These are phyloP conservation scores for Rosellinia necatrix DNA, from an alignment of 2,329 filamentous ascomycete genomes.

Conservation along the genomic window DNA sequence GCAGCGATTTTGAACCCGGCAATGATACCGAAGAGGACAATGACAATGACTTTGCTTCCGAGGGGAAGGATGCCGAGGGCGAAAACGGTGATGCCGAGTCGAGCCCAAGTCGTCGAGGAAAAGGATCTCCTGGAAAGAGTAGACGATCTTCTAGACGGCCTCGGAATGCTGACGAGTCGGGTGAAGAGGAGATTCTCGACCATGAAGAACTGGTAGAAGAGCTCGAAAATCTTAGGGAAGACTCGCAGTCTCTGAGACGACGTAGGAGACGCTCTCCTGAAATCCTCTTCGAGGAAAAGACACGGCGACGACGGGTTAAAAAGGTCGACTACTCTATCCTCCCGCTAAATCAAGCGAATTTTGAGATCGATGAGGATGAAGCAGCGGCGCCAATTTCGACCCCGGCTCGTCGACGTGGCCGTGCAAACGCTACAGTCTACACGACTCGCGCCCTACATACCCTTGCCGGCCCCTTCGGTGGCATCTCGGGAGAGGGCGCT, in stretches of 20 bases:
- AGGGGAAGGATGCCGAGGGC: constrained; percentile 35
- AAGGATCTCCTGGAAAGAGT: constrained; percentile 45
- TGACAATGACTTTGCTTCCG: constrained; percentile 51
- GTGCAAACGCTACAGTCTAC: constrained; percentile 59
- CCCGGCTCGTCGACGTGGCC: constrained; percentile 69
- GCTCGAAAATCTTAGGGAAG: constrained; percentile 63
- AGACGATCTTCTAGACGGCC: constrained; percentile 51
- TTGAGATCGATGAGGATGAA: constrained; percentile 79
- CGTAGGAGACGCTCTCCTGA: constrained; percentile 54
- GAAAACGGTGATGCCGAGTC: constrained; percentile 51
- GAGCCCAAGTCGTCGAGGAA: constrained; percentile 56
- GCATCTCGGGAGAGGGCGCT: constrained; percentile 73
- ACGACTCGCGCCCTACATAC: constrained; percentile 87
- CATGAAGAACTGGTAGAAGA: constrained; percentile 69
- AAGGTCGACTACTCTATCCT: constrained; percentile 86
- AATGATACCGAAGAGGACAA: constrained; percentile 63
- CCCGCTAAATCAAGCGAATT: constrained; percentile 70
- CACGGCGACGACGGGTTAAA: constrained; percentile 60
- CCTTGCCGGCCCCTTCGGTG: constrained; percentile 90
- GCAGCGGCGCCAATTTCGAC: constrained; percentile 72
- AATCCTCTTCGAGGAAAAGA: constrained; percentile 62
- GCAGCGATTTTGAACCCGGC: constrained; percentile 65
- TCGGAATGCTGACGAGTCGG: constrained; percentile 57
- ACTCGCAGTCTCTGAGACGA: constrained; percentile 57
- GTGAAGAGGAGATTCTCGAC: constrained; percentile 63